A percentile compares a stretch with the other conserved stretches of the same genome.
These are phyloP conservation scores for Alternaria metachromatica DNA, from an alignment of 2,329 filamentous ascomycete genomes.

Conservation along the genomic window DNA sequence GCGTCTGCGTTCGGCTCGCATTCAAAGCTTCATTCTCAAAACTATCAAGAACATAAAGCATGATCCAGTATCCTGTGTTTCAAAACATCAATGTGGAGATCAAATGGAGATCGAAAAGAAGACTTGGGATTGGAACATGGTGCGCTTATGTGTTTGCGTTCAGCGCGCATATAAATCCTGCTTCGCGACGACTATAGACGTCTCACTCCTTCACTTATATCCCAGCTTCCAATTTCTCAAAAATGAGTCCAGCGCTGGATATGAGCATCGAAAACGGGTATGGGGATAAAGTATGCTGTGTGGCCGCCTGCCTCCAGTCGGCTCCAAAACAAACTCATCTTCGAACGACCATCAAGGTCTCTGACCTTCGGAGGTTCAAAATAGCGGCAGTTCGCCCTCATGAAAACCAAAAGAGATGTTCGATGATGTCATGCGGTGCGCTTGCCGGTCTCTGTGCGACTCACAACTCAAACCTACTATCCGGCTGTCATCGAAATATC, in stretches of 20 bases:
- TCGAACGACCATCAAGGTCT: neutral
- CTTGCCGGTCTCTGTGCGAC: neutral
- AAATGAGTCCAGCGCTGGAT: too few species aligned
- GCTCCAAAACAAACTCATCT: neutral
- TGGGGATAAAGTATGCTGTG: too few species aligned
- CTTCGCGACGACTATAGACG: neutral
- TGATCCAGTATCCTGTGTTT: too few species aligned
- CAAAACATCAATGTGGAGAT: too few species aligned
- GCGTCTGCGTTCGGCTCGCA: neutral
- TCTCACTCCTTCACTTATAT: neutral
- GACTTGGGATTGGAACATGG: too few species aligned
- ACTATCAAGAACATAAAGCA: too few species aligned
- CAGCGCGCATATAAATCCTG: too few species aligned
- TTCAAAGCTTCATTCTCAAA: too few species aligned
- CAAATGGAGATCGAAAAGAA: too few species aligned
- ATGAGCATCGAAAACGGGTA: too few species aligned
- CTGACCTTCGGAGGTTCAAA: neutral
- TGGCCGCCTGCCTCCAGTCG: neutral
- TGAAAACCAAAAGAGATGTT: neutral
- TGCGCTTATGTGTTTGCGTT: too few species aligned
- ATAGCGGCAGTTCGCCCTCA: neutral
- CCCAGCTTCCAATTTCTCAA: too few species aligned
- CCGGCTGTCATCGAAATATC: neutral
- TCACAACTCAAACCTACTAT: neutral
- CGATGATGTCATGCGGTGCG: neutral